Evolutionary conservation across 495 filamentous ascomycete genomes (phyloP).

Genomic region (Penicillium nucicola): DNA sequence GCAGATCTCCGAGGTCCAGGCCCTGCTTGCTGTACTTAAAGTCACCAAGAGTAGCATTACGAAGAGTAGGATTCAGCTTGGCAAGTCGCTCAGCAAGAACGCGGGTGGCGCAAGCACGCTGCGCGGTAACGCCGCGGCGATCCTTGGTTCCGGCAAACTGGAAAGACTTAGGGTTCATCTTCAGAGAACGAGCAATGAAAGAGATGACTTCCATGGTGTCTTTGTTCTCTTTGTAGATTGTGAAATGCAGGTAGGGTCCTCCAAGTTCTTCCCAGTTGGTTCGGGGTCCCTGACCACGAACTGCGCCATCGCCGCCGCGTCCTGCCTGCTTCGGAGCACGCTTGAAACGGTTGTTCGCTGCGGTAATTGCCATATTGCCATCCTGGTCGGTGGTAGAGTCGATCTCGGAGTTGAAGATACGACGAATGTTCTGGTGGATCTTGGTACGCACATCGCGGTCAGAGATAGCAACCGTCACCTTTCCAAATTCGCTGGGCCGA

Average conservation of each 20-base stretch:
- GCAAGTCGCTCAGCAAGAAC: slow-evolving; percentile 62
- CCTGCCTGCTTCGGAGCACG: slow-evolving; percentile 24
- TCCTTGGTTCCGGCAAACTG: slow-evolving; percentile 95
- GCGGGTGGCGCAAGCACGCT: slow-evolving; percentile 72
- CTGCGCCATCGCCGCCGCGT: slow-evolving; percentile 21
- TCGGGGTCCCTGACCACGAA: slow-evolving; percentile 23
- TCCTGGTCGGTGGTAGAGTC: slow-evolving; percentile 60
- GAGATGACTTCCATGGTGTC: slow-evolving; percentile 93
- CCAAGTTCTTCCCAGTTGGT: slow-evolving; percentile 61
- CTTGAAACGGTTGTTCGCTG: slow-evolving; percentile 41
- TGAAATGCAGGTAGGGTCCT: slow-evolving; percentile 85
- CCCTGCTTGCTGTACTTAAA: slow-evolving; percentile 69
- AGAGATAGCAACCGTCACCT: slow-evolving; percentile 41
- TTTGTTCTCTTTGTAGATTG: slow-evolving; percentile 95
- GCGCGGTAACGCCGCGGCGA: slow-evolving; percentile 80
- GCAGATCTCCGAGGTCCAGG: slow-evolving; percentile 77
- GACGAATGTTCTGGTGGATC: slow-evolving; percentile 64
- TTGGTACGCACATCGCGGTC: slow-evolving; percentile 60
- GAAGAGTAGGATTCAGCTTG: slow-evolving; percentile 58
- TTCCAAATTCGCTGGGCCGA: slow-evolving; percentile 40
- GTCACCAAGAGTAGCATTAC: slow-evolving; percentile 65
- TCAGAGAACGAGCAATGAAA: slow-evolving; percentile 65
- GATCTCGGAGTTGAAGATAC: slow-evolving; percentile 63
- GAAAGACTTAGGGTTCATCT: slow-evolving; percentile 65
- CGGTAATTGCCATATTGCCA: slow-evolving; percentile 58